Percentiles rank a stretch among this genome's conserved stretches.
These are phyloP conservation scores for Epichloe amarillans DNA, from an alignment of 2,329 filamentous ascomycete genomes.

Conservation along the genomic window DNA sequence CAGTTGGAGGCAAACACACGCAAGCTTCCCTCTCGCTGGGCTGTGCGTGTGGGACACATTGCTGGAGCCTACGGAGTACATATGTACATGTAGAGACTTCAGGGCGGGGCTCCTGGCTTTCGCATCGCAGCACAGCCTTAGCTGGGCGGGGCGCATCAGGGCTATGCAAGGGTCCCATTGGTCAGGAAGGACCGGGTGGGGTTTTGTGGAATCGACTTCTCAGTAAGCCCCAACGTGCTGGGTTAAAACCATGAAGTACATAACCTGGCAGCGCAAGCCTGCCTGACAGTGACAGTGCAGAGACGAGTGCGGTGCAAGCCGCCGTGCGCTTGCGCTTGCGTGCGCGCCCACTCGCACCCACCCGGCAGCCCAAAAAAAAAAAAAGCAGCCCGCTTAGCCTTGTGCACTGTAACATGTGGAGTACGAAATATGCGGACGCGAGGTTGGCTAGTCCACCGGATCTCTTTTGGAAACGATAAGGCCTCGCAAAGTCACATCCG, in stretches of 20 bases:
- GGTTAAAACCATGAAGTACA: background rate
- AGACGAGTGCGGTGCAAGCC: too few species aligned
- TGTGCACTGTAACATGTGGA: background rate
- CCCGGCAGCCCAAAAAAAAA: too few species aligned
- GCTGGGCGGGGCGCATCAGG: constrained; percentile 13
- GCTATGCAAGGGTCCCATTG: background rate
- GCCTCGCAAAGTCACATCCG: too few species aligned
- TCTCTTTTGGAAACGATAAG: too few species aligned
- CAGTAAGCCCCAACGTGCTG: background rate
- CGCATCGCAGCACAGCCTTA: constrained; percentile 8
- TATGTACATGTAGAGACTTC: background rate
- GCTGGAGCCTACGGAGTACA: background rate
- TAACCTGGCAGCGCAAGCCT: too few species aligned
- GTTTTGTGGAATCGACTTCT: background rate
- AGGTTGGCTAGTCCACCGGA: background rate
- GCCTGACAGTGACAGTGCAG: too few species aligned
- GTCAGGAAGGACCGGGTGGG: background rate
- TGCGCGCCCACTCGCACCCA: too few species aligned
- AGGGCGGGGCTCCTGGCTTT: constrained; percentile 1
- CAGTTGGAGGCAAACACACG: background rate
- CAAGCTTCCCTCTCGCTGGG: background rate
- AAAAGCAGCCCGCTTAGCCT: background rate
- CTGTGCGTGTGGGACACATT: background rate
- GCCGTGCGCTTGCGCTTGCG: too few species aligned
- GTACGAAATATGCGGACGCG: background rate